Percentiles rank a stretch among this genome's conserved stretches.
These are phyloP conservation scores for Typha latifolia DNA, from an alignment of 176 grass and related monocot species.

Conservation along the genomic window DNA sequence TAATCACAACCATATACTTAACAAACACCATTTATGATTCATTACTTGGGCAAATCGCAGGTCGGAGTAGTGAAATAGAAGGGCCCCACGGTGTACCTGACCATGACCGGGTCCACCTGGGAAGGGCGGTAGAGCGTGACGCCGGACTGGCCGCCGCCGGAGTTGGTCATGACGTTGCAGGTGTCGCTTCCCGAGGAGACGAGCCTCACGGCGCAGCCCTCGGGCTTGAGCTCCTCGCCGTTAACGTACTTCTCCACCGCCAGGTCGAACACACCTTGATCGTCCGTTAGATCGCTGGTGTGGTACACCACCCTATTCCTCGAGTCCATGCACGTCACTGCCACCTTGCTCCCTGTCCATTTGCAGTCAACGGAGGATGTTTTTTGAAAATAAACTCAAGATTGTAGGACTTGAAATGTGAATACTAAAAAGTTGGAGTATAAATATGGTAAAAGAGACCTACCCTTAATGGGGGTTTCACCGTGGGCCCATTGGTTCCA, in stretches of 20 bases:
- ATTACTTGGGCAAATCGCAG: slow-evolving; percentile 23
- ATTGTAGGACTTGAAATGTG: too few species aligned
- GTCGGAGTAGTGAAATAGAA: slow-evolving; percentile 49
- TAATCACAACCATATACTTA: too few species aligned
- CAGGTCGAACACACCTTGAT: slow-evolving; percentile 39
- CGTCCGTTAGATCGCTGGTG: slow-evolving; percentile 30
- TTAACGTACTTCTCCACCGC: slow-evolving; percentile 24
- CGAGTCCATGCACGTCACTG: slow-evolving; percentile 50
- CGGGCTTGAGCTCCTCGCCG: slow-evolving; percentile 8
- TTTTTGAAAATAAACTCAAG: too few species aligned
- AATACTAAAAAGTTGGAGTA: too few species aligned
- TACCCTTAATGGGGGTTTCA: slow-evolving; percentile 44
- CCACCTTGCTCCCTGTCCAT: slow-evolving; percentile 36
- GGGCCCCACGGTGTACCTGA: slow-evolving; percentile 32
- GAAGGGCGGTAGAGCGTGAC: slow-evolving; percentile 24
- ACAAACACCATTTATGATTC: too few species aligned
- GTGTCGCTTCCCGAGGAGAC: slow-evolving; percentile 27
- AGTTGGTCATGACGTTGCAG: slow-evolving; percentile 61
- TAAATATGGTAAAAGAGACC: too few species aligned
- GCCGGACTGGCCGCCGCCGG: slow-evolving; percentile 44
- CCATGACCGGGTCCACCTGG: slow-evolving; percentile 2
- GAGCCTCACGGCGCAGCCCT: slow-evolving; percentile 40
- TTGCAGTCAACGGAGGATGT: too few species aligned
- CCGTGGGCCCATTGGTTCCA: slow-evolving; percentile 59
- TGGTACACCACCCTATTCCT: slow-evolving; percentile 26